Base-by-base conservation (phyloP, 2,329 filamentous ascomycete species). In the Fusarium staphyleae region DNA sequence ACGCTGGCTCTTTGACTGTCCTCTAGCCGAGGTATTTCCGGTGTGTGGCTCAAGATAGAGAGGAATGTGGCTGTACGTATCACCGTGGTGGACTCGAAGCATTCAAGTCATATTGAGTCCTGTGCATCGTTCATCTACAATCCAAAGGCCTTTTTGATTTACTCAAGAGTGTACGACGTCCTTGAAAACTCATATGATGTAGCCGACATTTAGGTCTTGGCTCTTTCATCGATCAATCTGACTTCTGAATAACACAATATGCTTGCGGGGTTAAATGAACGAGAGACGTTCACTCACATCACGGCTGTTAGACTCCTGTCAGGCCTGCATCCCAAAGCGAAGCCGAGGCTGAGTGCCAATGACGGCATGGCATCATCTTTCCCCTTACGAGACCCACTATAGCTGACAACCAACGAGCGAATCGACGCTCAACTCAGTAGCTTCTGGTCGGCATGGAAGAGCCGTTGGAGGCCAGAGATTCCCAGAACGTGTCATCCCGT, bases 1-100 rank as follows among this genome's bases (percentile, higher is more conserved):
- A 66, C 57, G 52, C 39, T 66, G 60, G 60, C 62, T 58, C 47
- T 46, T 55, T 30, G 15, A 30, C 10, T 28, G 11, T 9, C 16
- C 19, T 29, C 14, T 28, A n/a, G 10, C 51, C 51, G 51, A 60
- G 40, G 46, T 58, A 52, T 55, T 40, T 42, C 48, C 49, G 47
- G 9, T 8, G 3, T 33, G 41, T 62, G 58, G 57, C 58, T 51
- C 12, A 19, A n/a, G 2, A 8, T 22, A 22, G 19, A 9, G 22
- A 24, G 22, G 32, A n/a, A n/a, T 33, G 45, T 52, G 58, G 47
- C 42, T 54, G 40, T 11, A 15, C 5, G 11, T 8, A 15, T 35
- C 5, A 22, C 13, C 37, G 22, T 40, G 13, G 5, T 13, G 24
- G 14, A 29, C 7, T 24, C 7, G 19, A 6, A 22, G 19, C 19